phyloP scores from a whole-genome alignment of 495 filamentous ascomycete species.

The Friedmanniomyces simplex region DNA sequence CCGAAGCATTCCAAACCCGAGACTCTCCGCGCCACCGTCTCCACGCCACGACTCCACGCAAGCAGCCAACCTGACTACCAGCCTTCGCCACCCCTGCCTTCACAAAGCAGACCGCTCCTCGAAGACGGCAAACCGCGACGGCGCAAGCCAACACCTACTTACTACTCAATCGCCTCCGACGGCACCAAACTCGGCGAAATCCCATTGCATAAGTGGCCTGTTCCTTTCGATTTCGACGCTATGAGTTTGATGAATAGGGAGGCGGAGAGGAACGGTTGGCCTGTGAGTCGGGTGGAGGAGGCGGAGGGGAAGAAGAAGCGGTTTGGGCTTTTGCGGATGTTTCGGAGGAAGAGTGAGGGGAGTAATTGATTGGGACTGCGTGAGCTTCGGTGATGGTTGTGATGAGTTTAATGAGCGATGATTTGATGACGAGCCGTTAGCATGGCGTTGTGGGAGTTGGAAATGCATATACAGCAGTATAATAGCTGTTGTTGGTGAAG shows the following conservation, averaged over 20 bases:
- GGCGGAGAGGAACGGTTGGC: slow-evolving; percentile 23
- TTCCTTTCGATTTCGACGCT: slow-evolving; percentile 26
- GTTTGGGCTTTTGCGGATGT: background rate
- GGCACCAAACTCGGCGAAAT: slow-evolving; percentile 37
- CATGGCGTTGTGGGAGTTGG: no score
- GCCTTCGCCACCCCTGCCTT: background rate
- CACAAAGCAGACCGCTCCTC: background rate
- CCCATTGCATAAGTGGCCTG: slow-evolving; percentile 31
- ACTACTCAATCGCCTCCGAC: slow-evolving; percentile 30
- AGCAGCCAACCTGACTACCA: no score
- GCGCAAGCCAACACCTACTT: slow-evolving; percentile 10
- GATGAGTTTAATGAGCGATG: no score
- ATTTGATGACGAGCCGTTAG: no score
- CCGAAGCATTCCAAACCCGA: background rate
- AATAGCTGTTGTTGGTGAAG: no score
- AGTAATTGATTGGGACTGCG: no score
- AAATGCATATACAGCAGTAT: no score
- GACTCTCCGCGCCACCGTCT: background rate
- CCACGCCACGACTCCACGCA: slow-evolving; percentile 4
- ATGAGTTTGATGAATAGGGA: slow-evolving; percentile 27
- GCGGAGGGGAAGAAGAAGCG: slow-evolving; percentile 5
- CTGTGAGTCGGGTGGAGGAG: no score
- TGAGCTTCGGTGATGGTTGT: no score
- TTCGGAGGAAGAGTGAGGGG: background rate
- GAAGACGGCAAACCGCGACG: background rate